Conservation (phyloP, 2,329 filamentous ascomycete genomes). For the Alternaria metachromatica region DNA sequence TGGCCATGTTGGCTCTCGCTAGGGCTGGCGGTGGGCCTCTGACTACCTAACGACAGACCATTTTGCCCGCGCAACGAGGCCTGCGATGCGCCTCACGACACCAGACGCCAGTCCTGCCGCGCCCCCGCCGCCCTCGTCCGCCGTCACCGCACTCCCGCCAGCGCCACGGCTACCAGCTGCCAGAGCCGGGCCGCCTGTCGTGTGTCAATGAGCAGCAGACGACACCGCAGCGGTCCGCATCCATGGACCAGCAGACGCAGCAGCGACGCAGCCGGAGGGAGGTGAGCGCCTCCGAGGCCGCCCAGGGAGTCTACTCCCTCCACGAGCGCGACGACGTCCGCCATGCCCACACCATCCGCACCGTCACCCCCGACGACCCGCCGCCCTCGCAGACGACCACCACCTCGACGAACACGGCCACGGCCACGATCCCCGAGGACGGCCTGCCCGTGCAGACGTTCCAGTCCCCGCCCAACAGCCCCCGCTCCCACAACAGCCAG, state of each 20-base stretch:
- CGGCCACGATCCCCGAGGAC: constrained; percentile 26
- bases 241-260: constrained; percentile 40
- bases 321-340: constrained; percentile 31
- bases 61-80: constrained; percentile 18
- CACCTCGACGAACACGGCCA: neutral
- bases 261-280: constrained; percentile 34
- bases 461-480: constrained; percentile 40
- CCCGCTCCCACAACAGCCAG: constrained; percentile 34
- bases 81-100: constrained; percentile 32
- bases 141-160: constrained; percentile 13
- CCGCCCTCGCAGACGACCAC: constrained; percentile 12
- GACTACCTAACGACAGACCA: constrained; percentile 9
- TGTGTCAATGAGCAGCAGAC: constrained; percentile 19
- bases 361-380: constrained; percentile 68
- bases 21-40: constrained; percentile 11
- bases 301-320: constrained; percentile 13
- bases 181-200: constrained; percentile 21
- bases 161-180: constrained; percentile 17
- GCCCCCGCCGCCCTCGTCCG: constrained; percentile 17
- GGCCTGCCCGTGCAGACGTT: constrained; percentile 16
- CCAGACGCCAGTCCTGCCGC: constrained; percentile 14
- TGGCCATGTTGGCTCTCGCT: constrained; percentile 9
- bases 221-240: constrained; percentile 22
- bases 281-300: constrained; percentile 30
- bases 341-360: constrained; percentile 57